Evolutionary conservation across 148 eudicot genomes (phyloP).

Genomic region (Vaccinium vitisidaea): DNA sequence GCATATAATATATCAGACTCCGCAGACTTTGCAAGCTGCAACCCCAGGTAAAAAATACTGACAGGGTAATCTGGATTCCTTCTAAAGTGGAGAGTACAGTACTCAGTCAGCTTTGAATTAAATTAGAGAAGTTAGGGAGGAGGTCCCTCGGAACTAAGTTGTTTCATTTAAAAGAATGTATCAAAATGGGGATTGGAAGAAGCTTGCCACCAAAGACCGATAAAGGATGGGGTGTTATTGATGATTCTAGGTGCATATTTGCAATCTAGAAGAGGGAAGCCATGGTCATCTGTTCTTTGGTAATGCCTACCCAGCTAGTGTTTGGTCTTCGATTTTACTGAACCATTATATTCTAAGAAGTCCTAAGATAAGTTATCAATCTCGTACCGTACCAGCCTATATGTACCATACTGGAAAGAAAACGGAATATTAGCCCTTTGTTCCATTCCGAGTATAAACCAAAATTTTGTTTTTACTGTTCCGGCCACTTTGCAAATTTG

Average conservation of each 20-base stretch:
- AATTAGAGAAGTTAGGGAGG: too few species aligned
- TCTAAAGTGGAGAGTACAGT: too few species aligned
- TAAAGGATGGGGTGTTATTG: background rate
- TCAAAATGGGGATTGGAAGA: background rate
- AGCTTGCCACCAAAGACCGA: background rate
- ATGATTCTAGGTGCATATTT: background rate
- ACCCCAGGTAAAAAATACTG: too few species aligned
- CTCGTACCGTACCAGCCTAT: background rate
- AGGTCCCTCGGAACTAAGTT: background rate
- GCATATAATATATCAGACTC: background rate
- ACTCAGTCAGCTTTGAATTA: too few species aligned
- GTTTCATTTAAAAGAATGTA: background rate
- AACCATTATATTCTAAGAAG: background rate
- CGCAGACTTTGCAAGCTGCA: too few species aligned
- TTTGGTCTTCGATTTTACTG: background rate
- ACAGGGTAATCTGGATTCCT: too few species aligned
- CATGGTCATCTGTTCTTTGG: background rate
- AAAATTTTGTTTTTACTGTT: background rate
- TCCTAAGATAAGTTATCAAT: background rate
- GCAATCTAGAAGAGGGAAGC: background rate
- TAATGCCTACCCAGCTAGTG: background rate
- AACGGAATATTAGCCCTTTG: background rate
- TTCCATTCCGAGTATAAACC: background rate
- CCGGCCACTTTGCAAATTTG: background rate
- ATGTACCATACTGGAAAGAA: background rate